Evolutionary conservation across 1,284 basidiomycete genomes (phyloP).

Genomic region (Trichosporon asahii): DNA sequence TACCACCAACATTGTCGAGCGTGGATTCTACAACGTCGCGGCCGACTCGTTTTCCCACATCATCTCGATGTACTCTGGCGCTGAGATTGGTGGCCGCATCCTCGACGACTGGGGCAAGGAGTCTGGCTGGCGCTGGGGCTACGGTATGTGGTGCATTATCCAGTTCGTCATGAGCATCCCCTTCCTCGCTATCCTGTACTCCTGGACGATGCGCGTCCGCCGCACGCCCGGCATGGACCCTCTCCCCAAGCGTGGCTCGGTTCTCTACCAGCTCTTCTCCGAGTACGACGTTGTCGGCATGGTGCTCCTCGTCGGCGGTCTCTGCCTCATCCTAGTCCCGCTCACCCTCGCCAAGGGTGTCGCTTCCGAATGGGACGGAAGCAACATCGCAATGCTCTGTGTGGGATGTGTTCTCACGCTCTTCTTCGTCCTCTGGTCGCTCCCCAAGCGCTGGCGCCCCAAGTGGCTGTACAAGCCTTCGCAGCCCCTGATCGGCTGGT

Average conservation of each 20-base stretch:
- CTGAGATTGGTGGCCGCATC: slow-evolving; percentile 13
- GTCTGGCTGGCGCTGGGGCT: slow-evolving; percentile 8
- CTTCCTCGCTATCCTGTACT: slow-evolving; percentile 9
- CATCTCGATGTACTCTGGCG: slow-evolving; percentile 12
- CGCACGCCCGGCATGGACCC: slow-evolving; percentile 6
- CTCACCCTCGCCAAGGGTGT: slow-evolving; percentile 7
- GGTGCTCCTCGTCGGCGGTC: slow-evolving; percentile 1
- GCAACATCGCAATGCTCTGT: slow-evolving; percentile 9
- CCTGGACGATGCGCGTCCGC: not conserved
- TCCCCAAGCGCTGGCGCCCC: slow-evolving; percentile 20
- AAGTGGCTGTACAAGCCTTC: slow-evolving; percentile 19
- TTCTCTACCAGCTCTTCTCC: slow-evolving; percentile 3
- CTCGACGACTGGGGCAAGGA: slow-evolving; percentile 7
- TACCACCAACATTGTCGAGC: not conserved
- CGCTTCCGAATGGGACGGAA: not conserved
- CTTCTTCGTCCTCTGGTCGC: slow-evolving; percentile 15
- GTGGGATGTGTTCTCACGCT: not conserved
- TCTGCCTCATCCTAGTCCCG: slow-evolving; percentile 10
- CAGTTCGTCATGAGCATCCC: not conserved
- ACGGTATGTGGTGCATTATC: slow-evolving; percentile 14
- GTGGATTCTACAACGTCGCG: slow-evolving; percentile 6
- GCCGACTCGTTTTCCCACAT: slow-evolving; percentile 7
- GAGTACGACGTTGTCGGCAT: slow-evolving; percentile 13
- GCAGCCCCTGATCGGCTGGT: slow-evolving; percentile 24
- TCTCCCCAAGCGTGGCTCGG: not conserved